These are phyloP conservation scores for Scalesia atractyloides DNA, from an alignment of 129 eudicot genomes.

Conservation along the genomic window DNA sequence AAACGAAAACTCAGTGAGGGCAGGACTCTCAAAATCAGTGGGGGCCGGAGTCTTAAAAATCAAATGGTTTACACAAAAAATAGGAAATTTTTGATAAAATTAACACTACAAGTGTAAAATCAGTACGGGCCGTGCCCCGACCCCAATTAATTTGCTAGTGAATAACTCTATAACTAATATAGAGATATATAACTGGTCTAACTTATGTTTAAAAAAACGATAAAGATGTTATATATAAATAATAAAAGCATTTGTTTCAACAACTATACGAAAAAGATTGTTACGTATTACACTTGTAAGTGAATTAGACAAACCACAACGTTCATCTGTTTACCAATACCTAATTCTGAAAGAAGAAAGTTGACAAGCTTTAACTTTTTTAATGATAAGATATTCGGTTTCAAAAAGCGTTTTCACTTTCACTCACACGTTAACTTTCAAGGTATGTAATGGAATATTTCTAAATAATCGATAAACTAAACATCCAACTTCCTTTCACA, in stretches of 20 bases:
- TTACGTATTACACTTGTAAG: background rate
- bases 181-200: too few relatives aligned
- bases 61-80: too few relatives aligned
- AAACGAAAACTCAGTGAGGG: too few relatives aligned
- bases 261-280: background rate
- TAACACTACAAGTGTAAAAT: too few relatives aligned
- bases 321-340: background rate
- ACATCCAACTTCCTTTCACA: constrained; percentile 9
- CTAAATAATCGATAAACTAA: constrained; percentile 1
- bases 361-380: constrained; percentile 9
- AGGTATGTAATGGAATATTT: constrained; percentile 23
- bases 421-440: constrained; percentile 27
- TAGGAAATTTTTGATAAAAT: too few relatives aligned
- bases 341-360: constrained; percentile 7
- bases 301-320: background rate
- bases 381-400: constrained; percentile 9
- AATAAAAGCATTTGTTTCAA: background rate
- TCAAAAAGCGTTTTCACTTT: constrained; percentile 26
- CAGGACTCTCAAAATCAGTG: too few relatives aligned
- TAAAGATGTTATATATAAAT: too few relatives aligned
- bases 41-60: too few relatives aligned
- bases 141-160: too few relatives aligned
- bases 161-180: too few relatives aligned
- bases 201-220: too few relatives aligned
- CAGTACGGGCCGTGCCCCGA: too few relatives aligned